Percentiles rank a stretch among this genome's conserved stretches.
Conservation (phyloP, 169 alveolate species). For the Prorocentrum cordatum region DNA sequence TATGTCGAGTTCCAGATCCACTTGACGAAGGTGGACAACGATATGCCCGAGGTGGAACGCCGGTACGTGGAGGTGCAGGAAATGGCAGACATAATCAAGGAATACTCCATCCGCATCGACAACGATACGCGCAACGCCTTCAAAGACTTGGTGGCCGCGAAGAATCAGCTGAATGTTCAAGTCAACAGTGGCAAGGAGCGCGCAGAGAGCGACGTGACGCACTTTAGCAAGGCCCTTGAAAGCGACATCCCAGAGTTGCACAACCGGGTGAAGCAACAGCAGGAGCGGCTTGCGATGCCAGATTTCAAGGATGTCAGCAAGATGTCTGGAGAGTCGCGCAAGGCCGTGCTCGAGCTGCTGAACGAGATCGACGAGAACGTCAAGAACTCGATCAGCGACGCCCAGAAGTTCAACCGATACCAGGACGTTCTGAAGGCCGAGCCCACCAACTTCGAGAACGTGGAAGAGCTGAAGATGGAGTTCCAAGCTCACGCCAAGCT, state of each 20-base stretch:
- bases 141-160: slow-evolving; percentile 50
- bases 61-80: slow-evolving; percentile 42
- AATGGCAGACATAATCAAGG: slow-evolving; percentile 64
- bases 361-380: slow-evolving; percentile 55
- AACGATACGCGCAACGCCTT: slow-evolving; percentile 1
- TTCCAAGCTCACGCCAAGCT: not conserved
- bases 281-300: slow-evolving; percentile 33
- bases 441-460: slow-evolving; percentile 50
- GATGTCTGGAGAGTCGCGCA: slow-evolving; percentile 47
- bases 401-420: slow-evolving; percentile 68
- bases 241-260: slow-evolving; percentile 52
- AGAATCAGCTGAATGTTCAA: slow-evolving; percentile 27
- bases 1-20: slow-evolving; percentile 69
- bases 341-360: slow-evolving; percentile 25
- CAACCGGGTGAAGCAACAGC: slow-evolving; percentile 34
- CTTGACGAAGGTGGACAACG: slow-evolving; percentile 29
- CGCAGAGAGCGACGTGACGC: slow-evolving; percentile 61
- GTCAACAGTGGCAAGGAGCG: slow-evolving; percentile 57
- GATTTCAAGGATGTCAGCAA: slow-evolving; percentile 31
- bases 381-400: slow-evolving; percentile 11
- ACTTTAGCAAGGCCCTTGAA: slow-evolving; percentile 69
- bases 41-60: slow-evolving; percentile 23
- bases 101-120: slow-evolving; percentile 42
- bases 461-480: slow-evolving; percentile 39
- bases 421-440: slow-evolving; percentile 73